phyloP scores from a whole-genome alignment of 192 early-diverging fungal genomes.

The Entophlyctis helioformis region DNA sequence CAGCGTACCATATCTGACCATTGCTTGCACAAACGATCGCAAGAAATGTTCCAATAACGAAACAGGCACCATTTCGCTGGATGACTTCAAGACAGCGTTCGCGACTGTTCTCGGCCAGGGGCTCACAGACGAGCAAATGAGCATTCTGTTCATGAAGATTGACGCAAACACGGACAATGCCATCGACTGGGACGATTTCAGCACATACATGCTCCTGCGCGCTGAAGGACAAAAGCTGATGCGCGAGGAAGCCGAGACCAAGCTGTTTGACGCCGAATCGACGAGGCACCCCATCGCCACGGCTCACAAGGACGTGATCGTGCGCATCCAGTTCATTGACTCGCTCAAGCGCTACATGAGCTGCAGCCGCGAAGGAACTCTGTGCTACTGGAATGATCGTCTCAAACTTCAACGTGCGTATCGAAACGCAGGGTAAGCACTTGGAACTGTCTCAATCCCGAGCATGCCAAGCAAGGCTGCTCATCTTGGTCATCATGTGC shows the following conservation, averaged over 20 bases:
- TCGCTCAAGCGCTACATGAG: slow-evolving; percentile 21
- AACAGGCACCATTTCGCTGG: no score
- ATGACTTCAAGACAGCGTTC: slow-evolving; percentile 37
- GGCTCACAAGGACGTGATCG: slow-evolving; percentile 34
- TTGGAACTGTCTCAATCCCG: no score
- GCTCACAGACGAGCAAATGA: slow-evolving; percentile 41
- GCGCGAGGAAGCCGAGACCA: slow-evolving; percentile 28
- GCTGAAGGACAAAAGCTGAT: slow-evolving; percentile 34
- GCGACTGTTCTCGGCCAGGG: slow-evolving; percentile 26
- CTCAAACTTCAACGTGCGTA: slow-evolving; percentile 30
- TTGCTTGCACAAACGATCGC: neutral
- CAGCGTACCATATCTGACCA: neutral
- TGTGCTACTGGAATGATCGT: slow-evolving; percentile 36
- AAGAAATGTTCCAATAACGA: neutral
- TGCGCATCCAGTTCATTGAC: slow-evolving; percentile 17
- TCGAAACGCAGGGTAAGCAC: slow-evolving; percentile 19
- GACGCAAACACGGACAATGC: slow-evolving; percentile 42
- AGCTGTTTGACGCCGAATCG: slow-evolving; percentile 17
- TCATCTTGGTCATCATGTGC: no score
- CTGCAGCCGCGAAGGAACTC: slow-evolving; percentile 29
- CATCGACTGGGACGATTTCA: slow-evolving; percentile 50
- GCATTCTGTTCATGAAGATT: slow-evolving; percentile 43
- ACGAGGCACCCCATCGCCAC: slow-evolving; percentile 6
- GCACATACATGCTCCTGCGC: slow-evolving; percentile 38
- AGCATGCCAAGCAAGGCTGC: no score